These are phyloP conservation scores for Colletotrichum tofieldiae DNA, from an alignment of 2,329 filamentous ascomycete species.

Conservation along the genomic window DNA sequence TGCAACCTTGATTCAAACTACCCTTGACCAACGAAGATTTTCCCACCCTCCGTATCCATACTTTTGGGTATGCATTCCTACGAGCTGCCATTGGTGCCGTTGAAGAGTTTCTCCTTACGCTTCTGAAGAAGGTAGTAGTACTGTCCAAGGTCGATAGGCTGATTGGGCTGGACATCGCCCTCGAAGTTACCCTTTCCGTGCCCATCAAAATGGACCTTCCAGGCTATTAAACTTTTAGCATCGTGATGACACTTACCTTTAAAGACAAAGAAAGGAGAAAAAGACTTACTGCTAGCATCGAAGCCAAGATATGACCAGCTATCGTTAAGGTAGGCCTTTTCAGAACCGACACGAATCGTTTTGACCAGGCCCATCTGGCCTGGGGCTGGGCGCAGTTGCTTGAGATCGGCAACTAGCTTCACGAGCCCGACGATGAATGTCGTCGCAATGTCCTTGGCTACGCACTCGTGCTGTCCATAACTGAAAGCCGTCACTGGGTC, in stretches of 20 bases:
- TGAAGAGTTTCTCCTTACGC: slow-evolving; percentile 47
- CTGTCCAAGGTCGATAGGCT: slow-evolving; percentile 48
- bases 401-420: slow-evolving; percentile 60
- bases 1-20: not conserved
- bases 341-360: slow-evolving; percentile 57
- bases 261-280: too few relatives aligned
- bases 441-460: slow-evolving; percentile 59
- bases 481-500: slow-evolving; percentile 61
- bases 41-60: not conserved
- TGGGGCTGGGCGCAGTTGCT: slow-evolving; percentile 61
- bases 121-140: slow-evolving; percentile 55
- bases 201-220: slow-evolving; percentile 59
- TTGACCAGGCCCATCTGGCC: slow-evolving; percentile 63
- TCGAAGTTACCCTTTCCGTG: slow-evolving; percentile 54
- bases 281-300: slow-evolving; percentile 62
- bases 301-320: slow-evolving; percentile 63
- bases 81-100: not conserved
- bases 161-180: slow-evolving; percentile 46
- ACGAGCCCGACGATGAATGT: slow-evolving; percentile 60
- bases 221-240: slow-evolving; percentile 50
- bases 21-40: not conserved
- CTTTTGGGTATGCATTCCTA: not conserved
- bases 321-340: slow-evolving; percentile 63
- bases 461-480: slow-evolving; percentile 63
- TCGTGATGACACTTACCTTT: not conserved